Conservation (phyloP, 805 yeast species). For the Saccharomycopsis sp. region DNA sequence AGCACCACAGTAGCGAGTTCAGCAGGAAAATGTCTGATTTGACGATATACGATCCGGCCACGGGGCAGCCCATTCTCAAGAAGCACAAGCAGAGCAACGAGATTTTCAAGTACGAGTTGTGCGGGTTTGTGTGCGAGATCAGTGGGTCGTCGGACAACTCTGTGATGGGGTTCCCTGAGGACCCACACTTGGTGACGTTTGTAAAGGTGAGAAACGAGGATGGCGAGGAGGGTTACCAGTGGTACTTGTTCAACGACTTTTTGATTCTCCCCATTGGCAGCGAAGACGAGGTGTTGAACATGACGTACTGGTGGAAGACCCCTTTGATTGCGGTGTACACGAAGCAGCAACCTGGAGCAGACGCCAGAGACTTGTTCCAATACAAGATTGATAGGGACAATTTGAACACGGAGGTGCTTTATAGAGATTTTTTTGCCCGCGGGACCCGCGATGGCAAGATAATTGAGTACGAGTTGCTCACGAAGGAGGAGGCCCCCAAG, state of each 20-base stretch:
- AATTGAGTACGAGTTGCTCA: conserved; percentile 60
- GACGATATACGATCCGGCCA: neutral
- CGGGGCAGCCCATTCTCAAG: conserved; percentile 1
- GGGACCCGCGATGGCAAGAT: conserved; percentile 50
- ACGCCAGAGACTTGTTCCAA: conserved; percentile 26
- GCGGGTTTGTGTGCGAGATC: conserved; percentile 65
- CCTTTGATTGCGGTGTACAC: conserved; percentile 69
- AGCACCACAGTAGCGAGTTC: neutral
- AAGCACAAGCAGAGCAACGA: conserved; percentile 14
- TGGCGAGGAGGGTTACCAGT: conserved; percentile 28
- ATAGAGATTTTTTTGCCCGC: conserved; percentile 65
- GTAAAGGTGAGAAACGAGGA: conserved; percentile 35
- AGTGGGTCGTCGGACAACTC: conserved; percentile 36
- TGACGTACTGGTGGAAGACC: conserved; percentile 71
- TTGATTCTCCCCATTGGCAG: conserved; percentile 68
- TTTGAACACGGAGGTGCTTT: conserved; percentile 57
- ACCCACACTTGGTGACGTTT: conserved; percentile 53
- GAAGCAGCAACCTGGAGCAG: conserved; percentile 33
- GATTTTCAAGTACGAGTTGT: conserved; percentile 45
- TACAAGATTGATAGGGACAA: conserved; percentile 37
- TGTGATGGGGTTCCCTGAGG: conserved; percentile 40
- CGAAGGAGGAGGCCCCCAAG: conserved; percentile 59
- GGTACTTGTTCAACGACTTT: conserved; percentile 91
- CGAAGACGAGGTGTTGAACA: conserved; percentile 63
- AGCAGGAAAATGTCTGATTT: neutral